Conservation (phyloP, 805 yeast genomes). For the Cyberlindnera subsufficiens region DNA sequence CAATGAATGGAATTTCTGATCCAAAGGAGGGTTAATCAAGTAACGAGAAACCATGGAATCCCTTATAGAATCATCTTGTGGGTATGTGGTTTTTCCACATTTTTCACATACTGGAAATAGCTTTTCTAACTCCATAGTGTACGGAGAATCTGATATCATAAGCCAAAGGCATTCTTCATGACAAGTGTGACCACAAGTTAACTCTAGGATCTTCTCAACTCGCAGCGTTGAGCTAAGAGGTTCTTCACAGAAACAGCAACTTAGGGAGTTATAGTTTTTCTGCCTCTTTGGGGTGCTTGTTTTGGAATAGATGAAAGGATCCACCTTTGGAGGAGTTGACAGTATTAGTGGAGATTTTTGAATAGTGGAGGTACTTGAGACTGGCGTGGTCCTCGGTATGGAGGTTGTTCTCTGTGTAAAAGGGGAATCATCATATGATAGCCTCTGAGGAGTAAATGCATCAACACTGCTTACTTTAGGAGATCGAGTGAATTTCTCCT, state of each 20-base stretch:
- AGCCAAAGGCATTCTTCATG: conserved; percentile 41
- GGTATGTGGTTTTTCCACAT: conserved; percentile 17
- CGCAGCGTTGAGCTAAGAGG: conserved; percentile 30
- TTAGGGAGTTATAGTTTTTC: conserved; percentile 13
- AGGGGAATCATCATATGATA: neutral
- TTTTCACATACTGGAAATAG: conserved; percentile 21
- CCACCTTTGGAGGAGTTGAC: conserved; percentile 13
- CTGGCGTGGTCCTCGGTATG: conserved; percentile 9
- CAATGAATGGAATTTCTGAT: conserved; percentile 8
- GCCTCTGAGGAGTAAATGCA: neutral
- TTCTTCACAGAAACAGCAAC: conserved; percentile 42
- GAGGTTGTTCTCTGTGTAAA: conserved; percentile 15
- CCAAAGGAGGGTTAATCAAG: conserved; percentile 6
- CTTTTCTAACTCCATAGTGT: conserved; percentile 6
- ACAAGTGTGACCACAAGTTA: conserved; percentile 39
- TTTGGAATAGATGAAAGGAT: conserved; percentile 14
- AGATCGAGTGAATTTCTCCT: conserved; percentile 14
- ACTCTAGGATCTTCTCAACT: conserved; percentile 31
- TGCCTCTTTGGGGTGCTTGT: conserved; percentile 11
- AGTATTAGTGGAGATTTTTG: neutral
- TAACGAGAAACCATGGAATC: conserved; percentile 17
- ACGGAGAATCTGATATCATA: conserved; percentile 8
- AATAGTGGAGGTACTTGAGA: conserved; percentile 2
- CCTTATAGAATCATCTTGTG: conserved; percentile 16
- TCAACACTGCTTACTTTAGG: neutral